phyloP scores from a whole-genome alignment of 1,284 basidiomycete genomes.

The Puccinia triticina region DNA sequence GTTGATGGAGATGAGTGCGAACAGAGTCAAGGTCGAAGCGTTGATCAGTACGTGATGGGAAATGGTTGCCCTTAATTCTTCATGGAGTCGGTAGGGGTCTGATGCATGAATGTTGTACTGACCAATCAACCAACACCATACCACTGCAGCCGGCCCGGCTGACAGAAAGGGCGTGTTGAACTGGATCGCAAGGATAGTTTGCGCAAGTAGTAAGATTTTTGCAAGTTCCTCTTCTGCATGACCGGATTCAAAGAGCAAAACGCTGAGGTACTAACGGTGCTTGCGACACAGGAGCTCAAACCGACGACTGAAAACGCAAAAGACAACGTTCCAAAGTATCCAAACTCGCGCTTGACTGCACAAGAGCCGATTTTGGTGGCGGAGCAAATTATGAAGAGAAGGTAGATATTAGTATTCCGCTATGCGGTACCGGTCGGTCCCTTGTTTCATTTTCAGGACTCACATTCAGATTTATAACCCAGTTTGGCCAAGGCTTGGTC shows the following conservation, averaged over 20 bases:
- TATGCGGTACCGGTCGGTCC: no score
- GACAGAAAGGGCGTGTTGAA: conserved; percentile 76
- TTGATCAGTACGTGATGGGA: background rate
- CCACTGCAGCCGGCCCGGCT: conserved; percentile 73
- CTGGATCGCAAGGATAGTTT: background rate
- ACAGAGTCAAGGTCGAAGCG: background rate
- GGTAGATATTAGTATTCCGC: background rate
- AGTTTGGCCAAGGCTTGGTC: conserved; percentile 28
- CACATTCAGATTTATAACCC: conserved; percentile 49
- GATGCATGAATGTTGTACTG: background rate
- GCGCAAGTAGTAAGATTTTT: background rate
- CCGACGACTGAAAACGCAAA: conserved; percentile 43
- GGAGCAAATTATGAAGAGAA: conserved; percentile 5
- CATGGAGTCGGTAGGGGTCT: background rate
- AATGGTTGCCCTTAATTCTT: background rate
- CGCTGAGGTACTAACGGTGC: conserved; percentile 17
- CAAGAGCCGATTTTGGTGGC: background rate
- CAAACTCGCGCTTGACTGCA: conserved; percentile 39
- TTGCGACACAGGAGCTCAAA: conserved; percentile 33
- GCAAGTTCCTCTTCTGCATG: no score
- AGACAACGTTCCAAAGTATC: conserved; percentile 32
- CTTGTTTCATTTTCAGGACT: background rate
- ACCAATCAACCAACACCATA: conserved; percentile 49
- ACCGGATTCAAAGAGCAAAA: background rate
- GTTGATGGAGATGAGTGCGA: background rate